Conservation (phyloP, 1,284 basidiomycete genomes). For the Chiua sp. region DNA sequence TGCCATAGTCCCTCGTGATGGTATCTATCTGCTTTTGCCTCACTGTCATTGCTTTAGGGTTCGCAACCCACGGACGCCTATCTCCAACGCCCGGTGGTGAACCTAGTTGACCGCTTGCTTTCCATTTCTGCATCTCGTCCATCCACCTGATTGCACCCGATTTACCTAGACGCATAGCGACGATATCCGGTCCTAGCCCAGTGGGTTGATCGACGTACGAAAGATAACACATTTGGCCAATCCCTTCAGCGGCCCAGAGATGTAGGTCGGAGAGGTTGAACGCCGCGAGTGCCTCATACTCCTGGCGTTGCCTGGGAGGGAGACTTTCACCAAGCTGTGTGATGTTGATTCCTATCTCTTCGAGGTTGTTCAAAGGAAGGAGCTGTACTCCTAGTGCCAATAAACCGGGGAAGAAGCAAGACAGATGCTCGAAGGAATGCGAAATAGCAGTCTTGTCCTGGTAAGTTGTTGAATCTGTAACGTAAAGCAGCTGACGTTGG, state of each 20-base stretch:
- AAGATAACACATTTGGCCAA: constrained; percentile 70
- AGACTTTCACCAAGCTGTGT: constrained; percentile 43
- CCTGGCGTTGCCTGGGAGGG: constrained; percentile 40
- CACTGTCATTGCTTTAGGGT: constrained; percentile 21
- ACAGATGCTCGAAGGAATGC: constrained; percentile 73
- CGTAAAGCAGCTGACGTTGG: constrained; percentile 69
- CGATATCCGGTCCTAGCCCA: constrained; percentile 66
- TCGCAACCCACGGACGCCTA: constrained; percentile 37
- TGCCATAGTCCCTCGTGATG: constrained; percentile 44
- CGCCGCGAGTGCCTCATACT: constrained; percentile 41
- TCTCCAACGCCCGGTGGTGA: constrained; percentile 59
- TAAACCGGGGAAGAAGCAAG: constrained; percentile 81
- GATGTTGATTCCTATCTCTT: constrained; percentile 48
- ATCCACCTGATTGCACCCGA: constrained; percentile 51
- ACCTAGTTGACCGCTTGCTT: constrained; percentile 45
- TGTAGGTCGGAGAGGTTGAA: constrained; percentile 60
- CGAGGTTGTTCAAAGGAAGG: constrained; percentile 58
- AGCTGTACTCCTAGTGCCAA: constrained; percentile 72
- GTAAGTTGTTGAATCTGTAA: constrained; percentile 56
- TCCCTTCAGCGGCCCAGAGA: constrained; percentile 69
- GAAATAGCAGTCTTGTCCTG: constrained; percentile 41
- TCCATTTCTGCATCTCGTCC: constrained; percentile 58
- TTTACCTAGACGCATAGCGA: constrained; percentile 46
- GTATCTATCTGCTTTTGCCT: constrained; percentile 31
- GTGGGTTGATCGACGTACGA: constrained; percentile 66